These are phyloP conservation scores for Phytophthora citrophthora DNA, from an alignment of 352 stramenopile species.

Conservation along the genomic window DNA sequence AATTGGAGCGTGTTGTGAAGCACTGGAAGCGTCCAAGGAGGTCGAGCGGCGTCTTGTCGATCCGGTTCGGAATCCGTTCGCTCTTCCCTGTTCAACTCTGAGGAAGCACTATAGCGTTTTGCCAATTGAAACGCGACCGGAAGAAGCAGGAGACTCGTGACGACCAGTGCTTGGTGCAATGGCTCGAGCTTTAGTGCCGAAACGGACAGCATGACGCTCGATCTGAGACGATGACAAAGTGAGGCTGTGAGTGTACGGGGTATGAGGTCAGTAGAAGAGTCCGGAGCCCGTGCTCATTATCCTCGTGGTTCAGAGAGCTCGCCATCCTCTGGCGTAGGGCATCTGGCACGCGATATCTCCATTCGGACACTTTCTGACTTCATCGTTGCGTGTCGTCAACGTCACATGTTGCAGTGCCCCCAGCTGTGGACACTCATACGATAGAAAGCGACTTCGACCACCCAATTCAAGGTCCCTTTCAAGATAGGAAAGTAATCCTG, in stretches of 20 bases:
- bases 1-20: constrained; percentile 23
- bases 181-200: constrained; percentile 16
- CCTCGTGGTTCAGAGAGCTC: constrained; percentile 13
- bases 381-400: constrained; percentile 21
- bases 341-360: constrained; percentile 3
- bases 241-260: not conserved
- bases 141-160: constrained; percentile 24
- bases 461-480: not conserved
- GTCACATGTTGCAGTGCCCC: constrained; percentile 6
- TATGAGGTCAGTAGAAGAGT: constrained; percentile 3
- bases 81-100: constrained; percentile 1
- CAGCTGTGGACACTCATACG: constrained; percentile 2
- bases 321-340: constrained; percentile 9
- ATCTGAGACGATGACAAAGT: constrained; percentile 5
- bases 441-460: not conserved
- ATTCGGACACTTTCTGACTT: constrained; percentile 17
- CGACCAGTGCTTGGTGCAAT: constrained; percentile 9
- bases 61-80: constrained; percentile 12
- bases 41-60: constrained; percentile 10
- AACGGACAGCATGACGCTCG: constrained; percentile 20
- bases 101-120: not conserved
- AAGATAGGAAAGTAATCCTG: not conserved
- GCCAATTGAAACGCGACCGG: constrained; percentile 19
- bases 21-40: constrained; percentile 24
- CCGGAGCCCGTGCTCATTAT: constrained; percentile 9